Base-by-base conservation (phyloP, 495 filamentous ascomycete species). In the Bacidia gigantensis region DNA sequence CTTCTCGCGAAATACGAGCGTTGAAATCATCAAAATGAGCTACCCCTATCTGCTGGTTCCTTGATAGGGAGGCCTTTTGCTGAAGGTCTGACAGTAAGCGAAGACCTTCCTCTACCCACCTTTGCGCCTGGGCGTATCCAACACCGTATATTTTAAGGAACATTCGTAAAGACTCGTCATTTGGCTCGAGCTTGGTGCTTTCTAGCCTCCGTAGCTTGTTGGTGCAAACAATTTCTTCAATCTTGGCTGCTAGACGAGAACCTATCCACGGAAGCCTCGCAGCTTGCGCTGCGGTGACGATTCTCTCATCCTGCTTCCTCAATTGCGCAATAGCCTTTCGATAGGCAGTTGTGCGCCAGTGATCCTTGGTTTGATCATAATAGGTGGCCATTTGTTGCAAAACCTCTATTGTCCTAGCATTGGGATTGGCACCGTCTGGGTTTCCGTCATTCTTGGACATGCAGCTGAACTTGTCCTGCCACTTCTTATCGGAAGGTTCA, bases 141-240 rank as follows among this genome's bases (percentile, higher is more conserved):
- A 81, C 89, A 24, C 83, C 86, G 60, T 96, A 95, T 12, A 96
- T 77, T 0, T 80, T 74, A 17, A 86, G 65, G 58, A 96, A 96
- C 1, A 70, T 56, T 26, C 80, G 79, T 14, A 95, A 64, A 0
- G 76, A 66, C 1, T 66, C 64, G 59, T 88, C 83, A 12, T 72
- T 70, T 0, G 80, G 74, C n/a, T 90, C 83, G 12, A 68, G 58
- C 49, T 72, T 77, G 0, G 83, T 72, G 57, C 77, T 75, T 0
- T 94, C 86, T 2, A 96, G 72, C 35, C 84, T 79, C 18, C 78
- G 74, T 0, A 98, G 78, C 12, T 71, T 71, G 60, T 89, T 78
- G 0, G 90, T 96, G 49, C 66, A 63, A 3, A 78, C 87, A 45
- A 96, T 95, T 61, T 98, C 92, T 60, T 93, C 84, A 51, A 98